These are phyloP conservation scores for Phyllosticta citrichinensis DNA, from an alignment of 2,329 filamentous ascomycete genomes.

Conservation along the genomic window DNA sequence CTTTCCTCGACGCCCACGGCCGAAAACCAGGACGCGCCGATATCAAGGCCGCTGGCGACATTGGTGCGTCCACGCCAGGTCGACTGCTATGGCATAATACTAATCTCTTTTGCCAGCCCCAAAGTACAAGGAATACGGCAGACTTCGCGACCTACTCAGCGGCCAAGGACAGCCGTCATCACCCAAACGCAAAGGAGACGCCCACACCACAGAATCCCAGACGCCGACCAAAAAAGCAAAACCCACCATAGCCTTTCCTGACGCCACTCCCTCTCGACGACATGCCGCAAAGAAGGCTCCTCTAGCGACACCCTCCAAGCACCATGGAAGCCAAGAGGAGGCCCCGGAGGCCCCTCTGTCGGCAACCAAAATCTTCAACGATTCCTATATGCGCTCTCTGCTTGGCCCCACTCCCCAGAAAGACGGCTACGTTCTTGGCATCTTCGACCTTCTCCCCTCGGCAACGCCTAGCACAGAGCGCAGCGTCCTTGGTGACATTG, in stretches of 20 bases:
- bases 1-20: slow-evolving; percentile 55
- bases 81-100: neutral
- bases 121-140: slow-evolving; percentile 71
- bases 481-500: slow-evolving; percentile 21
- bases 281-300: neutral
- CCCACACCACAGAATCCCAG: slow-evolving; percentile 7
- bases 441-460: slow-evolving; percentile 59
- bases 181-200: slow-evolving; percentile 16
- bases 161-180: slow-evolving; percentile 18
- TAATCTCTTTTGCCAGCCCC: slow-evolving; percentile 36
- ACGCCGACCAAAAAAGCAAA: slow-evolving; percentile 22
- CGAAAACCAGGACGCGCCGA: slow-evolving; percentile 63
- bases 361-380: slow-evolving; percentile 50
- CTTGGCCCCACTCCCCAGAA: slow-evolving; percentile 73
- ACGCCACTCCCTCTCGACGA: slow-evolving; percentile 20
- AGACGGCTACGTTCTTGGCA: slow-evolving; percentile 64
- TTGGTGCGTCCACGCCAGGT: slow-evolving; percentile 46
- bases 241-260: neutral
- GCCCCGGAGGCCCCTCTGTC: slow-evolving; percentile 34
- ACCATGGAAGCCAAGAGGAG: neutral
- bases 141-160: slow-evolving; percentile 37
- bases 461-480: slow-evolving; percentile 33
- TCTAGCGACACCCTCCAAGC: slow-evolving; percentile 25
- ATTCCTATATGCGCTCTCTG: slow-evolving; percentile 22
- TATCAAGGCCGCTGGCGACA: slow-evolving; percentile 62